Conservation (phyloP, 1,139 yeast species). For the Cylindricascospora bacillispora region DNA sequence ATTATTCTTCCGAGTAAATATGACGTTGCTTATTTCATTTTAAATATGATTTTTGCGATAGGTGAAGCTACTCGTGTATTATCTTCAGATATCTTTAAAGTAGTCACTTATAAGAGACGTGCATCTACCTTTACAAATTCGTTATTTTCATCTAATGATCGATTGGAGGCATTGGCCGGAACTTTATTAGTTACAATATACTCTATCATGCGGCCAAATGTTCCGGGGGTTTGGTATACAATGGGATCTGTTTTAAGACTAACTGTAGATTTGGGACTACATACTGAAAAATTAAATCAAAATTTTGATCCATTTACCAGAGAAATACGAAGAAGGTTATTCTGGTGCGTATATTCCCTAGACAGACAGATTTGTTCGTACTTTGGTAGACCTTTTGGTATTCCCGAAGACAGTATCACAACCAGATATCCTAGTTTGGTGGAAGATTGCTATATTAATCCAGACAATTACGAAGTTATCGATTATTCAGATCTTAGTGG, state of each 20-base stretch:
- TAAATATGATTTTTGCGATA: constrained; percentile 67
- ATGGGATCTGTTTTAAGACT: constrained; percentile 69
- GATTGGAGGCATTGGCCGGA: constrained; percentile 63
- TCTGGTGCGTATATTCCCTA: constrained; percentile 81
- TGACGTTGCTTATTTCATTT: constrained; percentile 41
- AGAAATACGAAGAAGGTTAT: constrained; percentile 65
- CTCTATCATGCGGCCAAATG: constrained; percentile 62
- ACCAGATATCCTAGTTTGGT: constrained; percentile 58
- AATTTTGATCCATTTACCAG: constrained; percentile 41
- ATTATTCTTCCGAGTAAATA: constrained; percentile 34
- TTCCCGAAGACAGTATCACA: constrained; percentile 56
- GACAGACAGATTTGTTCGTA: constrained; percentile 72
- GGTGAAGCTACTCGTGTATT: constrained; percentile 66
- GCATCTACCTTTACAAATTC: constrained; percentile 52
- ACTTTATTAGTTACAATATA: constrained; percentile 54
- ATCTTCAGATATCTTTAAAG: constrained; percentile 51
- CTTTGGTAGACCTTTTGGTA: constrained; percentile 61
- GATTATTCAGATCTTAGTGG: constrained; percentile 26
- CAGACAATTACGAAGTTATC: constrained; percentile 19
- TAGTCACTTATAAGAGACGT: constrained; percentile 61
- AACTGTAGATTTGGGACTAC: constrained; percentile 75
- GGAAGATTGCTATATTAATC: constrained; percentile 54
- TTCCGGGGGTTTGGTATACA: constrained; percentile 89
- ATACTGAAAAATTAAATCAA: constrained; percentile 40
- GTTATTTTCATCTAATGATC: constrained; percentile 45